These are phyloP conservation scores for Calonectria hawksworthii DNA, from an alignment of 2,329 filamentous ascomycete species.

Conservation along the genomic window DNA sequence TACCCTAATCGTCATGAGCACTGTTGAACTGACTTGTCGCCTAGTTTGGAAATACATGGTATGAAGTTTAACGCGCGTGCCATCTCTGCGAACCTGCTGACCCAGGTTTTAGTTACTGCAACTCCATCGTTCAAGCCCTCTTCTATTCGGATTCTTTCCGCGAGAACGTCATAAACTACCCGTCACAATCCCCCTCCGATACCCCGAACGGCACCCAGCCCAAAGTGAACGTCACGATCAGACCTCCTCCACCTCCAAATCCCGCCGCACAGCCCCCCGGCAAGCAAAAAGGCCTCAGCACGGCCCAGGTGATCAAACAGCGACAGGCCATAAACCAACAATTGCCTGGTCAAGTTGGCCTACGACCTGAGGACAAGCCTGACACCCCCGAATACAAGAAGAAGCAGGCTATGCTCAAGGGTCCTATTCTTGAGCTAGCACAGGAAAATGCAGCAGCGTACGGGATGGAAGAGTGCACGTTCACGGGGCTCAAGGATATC, in stretches of 20 bases:
- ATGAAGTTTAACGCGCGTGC: conserved; percentile 51
- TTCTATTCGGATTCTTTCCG: conserved; percentile 97
- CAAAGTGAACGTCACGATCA: conserved; percentile 73
- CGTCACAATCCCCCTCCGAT: conserved; percentile 78
- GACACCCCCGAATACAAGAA: conserved; percentile 98
- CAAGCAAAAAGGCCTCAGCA: conserved; percentile 66
- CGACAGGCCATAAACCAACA: conserved; percentile 69
- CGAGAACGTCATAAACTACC: conserved; percentile 94
- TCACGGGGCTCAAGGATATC: conserved; percentile 95
- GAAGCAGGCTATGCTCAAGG: conserved; percentile 90
- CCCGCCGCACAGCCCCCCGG: conserved; percentile 50
- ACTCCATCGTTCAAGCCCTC: conserved; percentile 96
- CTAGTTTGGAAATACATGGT: conserved; percentile 99
- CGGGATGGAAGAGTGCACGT: conserved; percentile 94
- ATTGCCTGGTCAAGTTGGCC: conserved; percentile 66
- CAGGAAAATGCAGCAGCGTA: conserved; percentile 85
- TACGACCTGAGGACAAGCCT: conserved; percentile 89
- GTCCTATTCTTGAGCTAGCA: conserved; percentile 87
- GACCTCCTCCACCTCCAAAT: conserved; percentile 68
- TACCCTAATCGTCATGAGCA: conserved; percentile 14
- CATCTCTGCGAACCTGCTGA: conserved; percentile 35
- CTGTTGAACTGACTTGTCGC: conserved; percentile 51
- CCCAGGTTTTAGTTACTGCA: conserved; percentile 82
- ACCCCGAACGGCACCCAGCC: conserved; percentile 72
- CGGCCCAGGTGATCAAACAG: conserved; percentile 70